Conservation (phyloP, 192 early-diverging fungal species). For the Coemansia sp. region DNA sequence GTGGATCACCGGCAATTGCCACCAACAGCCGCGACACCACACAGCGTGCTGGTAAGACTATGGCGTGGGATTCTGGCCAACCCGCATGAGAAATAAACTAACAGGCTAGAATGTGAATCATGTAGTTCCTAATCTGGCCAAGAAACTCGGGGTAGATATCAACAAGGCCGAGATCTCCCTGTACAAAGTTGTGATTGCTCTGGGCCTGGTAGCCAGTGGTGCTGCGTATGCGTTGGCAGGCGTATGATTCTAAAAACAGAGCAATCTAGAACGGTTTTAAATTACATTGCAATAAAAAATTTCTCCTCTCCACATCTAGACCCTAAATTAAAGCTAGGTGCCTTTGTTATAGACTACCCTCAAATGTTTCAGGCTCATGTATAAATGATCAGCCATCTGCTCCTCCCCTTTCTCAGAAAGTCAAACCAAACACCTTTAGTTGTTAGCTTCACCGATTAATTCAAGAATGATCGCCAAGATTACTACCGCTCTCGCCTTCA, state of each 20-base stretch:
- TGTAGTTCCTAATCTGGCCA: constrained; percentile 28
- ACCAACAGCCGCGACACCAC: no score
- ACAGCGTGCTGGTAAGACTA: no score
- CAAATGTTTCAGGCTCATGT: neutral
- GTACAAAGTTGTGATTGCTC: constrained; percentile 10
- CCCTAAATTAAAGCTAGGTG: neutral
- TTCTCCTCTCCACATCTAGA: neutral
- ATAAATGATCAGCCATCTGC: constrained; percentile 6
- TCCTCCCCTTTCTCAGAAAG: neutral
- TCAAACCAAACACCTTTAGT: constrained; percentile 2
- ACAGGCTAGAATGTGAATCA: no score
- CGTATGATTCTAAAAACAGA: neutral
- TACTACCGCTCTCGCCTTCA: constrained; percentile 23
- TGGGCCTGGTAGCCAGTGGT: constrained; percentile 15
- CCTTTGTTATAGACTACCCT: neutral
- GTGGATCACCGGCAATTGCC: no score
- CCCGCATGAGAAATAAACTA: no score
- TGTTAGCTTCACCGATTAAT: neutral
- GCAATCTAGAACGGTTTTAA: constrained; percentile 1
- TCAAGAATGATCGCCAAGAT: constrained; percentile 40
- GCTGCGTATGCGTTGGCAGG: constrained; percentile 36
- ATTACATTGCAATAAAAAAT: neutral
- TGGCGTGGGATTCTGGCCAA: no score
- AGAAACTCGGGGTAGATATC: constrained; percentile 18
- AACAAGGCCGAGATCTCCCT: constrained; percentile 24